Evolutionary conservation across 768 basidiomycete species (phyloP).

Genomic region (Dentipellis fragilis): DNA sequence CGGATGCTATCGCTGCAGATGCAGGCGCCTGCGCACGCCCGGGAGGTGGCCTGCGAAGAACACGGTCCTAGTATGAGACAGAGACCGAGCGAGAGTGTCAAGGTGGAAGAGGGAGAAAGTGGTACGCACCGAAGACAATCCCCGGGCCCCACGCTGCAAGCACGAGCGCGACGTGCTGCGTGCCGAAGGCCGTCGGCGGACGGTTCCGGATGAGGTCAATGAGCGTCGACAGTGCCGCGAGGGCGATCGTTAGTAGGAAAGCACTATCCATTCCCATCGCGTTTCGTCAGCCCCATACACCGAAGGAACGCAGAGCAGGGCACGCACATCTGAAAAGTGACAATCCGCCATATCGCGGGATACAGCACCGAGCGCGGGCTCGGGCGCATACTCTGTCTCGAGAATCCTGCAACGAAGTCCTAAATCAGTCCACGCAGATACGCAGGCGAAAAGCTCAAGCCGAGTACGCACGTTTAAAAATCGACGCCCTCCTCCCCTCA

Average conservation of each 20-base stretch:
- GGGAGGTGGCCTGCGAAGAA: conserved; percentile 29
- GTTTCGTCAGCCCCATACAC: neutral
- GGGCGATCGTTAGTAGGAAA: conserved; percentile 36
- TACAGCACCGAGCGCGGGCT: conserved; percentile 20
- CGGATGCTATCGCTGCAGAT: neutral
- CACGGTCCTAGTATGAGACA: neutral
- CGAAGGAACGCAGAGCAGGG: neutral
- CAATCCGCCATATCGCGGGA: conserved; percentile 39
- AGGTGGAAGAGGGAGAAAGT: neutral
- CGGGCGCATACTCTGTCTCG: conserved; percentile 1
- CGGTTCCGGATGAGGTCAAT: conserved; percentile 35
- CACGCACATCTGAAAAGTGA: conserved; percentile 46
- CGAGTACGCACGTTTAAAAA: conserved; percentile 5
- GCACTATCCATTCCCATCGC: conserved; percentile 24
- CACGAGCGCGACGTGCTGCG: conserved; percentile 54
- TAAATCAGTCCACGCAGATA: neutral
- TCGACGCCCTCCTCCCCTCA: neutral
- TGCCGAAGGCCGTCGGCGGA: conserved; percentile 45
- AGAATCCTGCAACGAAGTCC: neutral
- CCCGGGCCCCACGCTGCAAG: conserved; percentile 51
- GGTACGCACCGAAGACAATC: conserved; percentile 39
- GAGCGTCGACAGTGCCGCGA: conserved; percentile 40
- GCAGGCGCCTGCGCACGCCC: conserved; percentile 10
- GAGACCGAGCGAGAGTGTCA: neutral
- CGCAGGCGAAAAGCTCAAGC: neutral